Evolutionary conservation across 2,329 filamentous ascomycete genomes (phyloP).

Genomic region (Zymoseptoria passerinii): DNA sequence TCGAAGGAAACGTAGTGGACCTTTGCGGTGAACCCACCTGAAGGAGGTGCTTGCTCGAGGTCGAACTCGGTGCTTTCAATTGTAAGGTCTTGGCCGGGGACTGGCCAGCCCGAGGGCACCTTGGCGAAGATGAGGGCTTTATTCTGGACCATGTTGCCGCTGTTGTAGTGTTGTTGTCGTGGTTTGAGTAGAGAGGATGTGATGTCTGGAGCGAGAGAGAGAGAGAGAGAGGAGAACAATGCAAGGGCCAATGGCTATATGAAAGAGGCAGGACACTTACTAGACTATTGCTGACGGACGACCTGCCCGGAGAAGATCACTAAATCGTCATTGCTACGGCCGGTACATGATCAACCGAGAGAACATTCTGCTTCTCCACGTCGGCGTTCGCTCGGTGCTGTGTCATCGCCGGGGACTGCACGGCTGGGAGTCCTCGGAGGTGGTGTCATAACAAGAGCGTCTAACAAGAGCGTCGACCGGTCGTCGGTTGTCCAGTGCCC

Average conservation of each 20-base stretch:
- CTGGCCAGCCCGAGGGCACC: conserved; percentile 57
- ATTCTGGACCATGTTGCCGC: conserved; percentile 51
- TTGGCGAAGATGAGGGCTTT: conserved; percentile 68
- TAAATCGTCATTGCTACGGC: not conserved
- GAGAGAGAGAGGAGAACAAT: not conserved
- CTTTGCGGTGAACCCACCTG: conserved; percentile 61
- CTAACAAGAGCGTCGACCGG: not conserved
- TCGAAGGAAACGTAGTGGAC: conserved; percentile 70
- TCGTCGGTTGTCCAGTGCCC: not conserved
- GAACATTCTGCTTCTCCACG: not conserved
- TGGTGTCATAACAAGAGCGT: not conserved
- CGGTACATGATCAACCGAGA: not conserved
- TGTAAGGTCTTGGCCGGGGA: conserved; percentile 60
- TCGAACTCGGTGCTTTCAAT: conserved; percentile 64
- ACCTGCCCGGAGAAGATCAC: not conserved
- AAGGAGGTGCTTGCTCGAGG: conserved; percentile 48
- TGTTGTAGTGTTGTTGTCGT: not conserved
- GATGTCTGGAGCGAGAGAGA: not conserved
- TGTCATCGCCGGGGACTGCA: not conserved
- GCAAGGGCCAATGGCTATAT: not conserved
- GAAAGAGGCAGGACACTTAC: not conserved
- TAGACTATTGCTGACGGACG: not conserved
- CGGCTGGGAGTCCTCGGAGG: not conserved
- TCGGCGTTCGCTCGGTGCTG: not conserved
- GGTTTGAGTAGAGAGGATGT: not conserved